Evolutionary conservation across 2,329 filamentous ascomycete species (phyloP).

Genomic region (Verticillium nubilum): DNA sequence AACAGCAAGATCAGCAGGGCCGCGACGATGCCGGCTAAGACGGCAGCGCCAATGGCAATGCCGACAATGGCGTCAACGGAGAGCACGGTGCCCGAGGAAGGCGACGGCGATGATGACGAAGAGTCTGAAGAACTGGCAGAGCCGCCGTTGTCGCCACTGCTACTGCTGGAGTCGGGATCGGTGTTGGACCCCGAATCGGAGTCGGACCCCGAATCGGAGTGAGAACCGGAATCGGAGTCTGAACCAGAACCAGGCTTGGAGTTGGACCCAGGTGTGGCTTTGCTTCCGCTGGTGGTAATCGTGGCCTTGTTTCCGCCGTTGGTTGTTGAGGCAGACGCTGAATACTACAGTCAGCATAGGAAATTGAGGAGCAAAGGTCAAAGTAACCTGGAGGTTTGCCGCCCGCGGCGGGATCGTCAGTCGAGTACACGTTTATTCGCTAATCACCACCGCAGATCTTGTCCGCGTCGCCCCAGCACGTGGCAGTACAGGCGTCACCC

Average conservation of each 20-base stretch:
- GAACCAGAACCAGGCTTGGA: background rate
- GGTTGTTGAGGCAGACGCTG: background rate
- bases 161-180: background rate
- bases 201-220: no score
- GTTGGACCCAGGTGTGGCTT: background rate
- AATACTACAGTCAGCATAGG: background rate
- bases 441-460: background rate
- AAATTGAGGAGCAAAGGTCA: background rate
- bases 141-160: background rate
- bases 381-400: background rate
- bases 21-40: background rate
- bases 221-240: background rate
- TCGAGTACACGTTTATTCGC: background rate
- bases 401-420: background rate
- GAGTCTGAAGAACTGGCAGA: background rate
- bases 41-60: constrained; percentile 3
- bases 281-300: background rate
- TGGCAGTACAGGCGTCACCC: background rate
- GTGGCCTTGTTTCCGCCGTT: background rate
- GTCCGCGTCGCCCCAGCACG: background rate
- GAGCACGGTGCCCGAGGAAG: constrained; percentile 13
- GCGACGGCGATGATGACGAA: constrained; percentile 5
- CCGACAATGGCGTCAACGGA: constrained; percentile 2
- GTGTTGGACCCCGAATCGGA: no score
- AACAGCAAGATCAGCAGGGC: constrained; percentile 1